Conservation (phyloP, 179 eudicot genomes). For the Spinacia oleracea region DNA sequence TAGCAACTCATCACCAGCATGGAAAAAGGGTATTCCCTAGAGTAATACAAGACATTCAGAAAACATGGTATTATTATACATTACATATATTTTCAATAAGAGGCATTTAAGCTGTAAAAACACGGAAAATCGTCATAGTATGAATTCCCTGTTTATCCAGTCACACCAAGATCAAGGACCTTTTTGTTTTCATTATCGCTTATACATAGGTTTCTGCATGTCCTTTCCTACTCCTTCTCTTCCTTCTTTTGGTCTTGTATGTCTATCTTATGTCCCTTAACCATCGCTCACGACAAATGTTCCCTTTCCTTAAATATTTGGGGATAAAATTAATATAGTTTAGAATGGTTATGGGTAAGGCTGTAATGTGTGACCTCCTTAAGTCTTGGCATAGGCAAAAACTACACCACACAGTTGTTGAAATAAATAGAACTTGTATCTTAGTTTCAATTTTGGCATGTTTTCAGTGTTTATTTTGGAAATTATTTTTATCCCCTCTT, state of each 20-base stretch:
- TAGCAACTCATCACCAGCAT: conserved; percentile 94
- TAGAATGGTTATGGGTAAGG: background rate
- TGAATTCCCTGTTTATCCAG: background rate
- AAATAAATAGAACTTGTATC: no score
- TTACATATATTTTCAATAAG: background rate
- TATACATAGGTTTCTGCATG: background rate
- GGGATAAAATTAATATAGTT: no score
- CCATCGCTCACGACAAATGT: background rate
- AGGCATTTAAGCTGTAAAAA: background rate
- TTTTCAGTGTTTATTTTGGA: background rate
- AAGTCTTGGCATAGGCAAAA: background rate
- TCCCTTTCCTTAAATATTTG: background rate
- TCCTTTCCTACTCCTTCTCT: background rate
- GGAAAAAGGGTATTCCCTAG: conserved; percentile 95
- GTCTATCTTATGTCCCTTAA: background rate
- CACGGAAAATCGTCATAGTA: background rate
- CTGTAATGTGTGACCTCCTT: background rate
- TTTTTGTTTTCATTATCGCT: background rate
- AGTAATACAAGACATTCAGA: background rate
- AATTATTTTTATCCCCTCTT: background rate
- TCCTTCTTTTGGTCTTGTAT: background rate
- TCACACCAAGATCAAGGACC: conserved; percentile 1
- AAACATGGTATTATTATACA: background rate
- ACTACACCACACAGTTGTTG: no score
- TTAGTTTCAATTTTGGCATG: background rate